Base-by-base conservation (phyloP, 2,329 filamentous ascomycete species). In the Colletotrichum cordylinicola region DNA sequence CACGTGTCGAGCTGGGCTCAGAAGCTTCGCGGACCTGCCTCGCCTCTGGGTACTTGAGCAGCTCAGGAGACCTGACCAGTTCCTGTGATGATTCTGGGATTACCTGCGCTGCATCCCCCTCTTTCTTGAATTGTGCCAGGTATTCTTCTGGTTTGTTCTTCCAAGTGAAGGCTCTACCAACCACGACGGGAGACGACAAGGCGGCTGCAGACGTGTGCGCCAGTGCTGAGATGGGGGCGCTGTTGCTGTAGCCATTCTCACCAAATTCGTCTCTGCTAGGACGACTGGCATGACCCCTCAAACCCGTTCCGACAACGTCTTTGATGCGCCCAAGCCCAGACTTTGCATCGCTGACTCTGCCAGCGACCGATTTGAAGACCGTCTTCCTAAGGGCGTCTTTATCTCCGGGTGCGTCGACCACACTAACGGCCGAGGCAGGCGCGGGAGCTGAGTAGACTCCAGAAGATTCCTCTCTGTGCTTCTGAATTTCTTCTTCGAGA, bases 241-340 rank as follows among this genome's bases (percentile, higher is more conserved):
- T 82, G 24, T 81, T 79, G n/a, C 43, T 21, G 56, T 82, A 80
- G 6, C 80, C 80, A 56, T 81, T 82, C 39, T 89, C 87, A 27
- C 82, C 79, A 39, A 83, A 83, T n/a, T 91, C 91, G 70, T 93
- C 91, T 78, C 87, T 90, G 6, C 91, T 92, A n/a, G 88, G 87
- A 16, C 89, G 88, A 78, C 84, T 88, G 62, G 81, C 80, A 75
- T 93, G 91, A 2, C 90, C 89, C 77, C 88, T 88, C n/a, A 88
- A 82, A 13, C 86, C 86, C 16, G 88, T 88, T 2, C 95, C 94
- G 43, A 98, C 94, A 4, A 93, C 95, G 81, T 96, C 95, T 81
- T 96, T 96, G 82, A 98, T 96, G 43, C 95, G 93, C 2, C 94
- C 94, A 72, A 98, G 90, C 1, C 96, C 95, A 72, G 94, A 95